These are phyloP conservation scores for Pleurotus salmoneostramineus DNA, from an alignment of 768 basidiomycete genomes.

Conservation along the genomic window DNA sequence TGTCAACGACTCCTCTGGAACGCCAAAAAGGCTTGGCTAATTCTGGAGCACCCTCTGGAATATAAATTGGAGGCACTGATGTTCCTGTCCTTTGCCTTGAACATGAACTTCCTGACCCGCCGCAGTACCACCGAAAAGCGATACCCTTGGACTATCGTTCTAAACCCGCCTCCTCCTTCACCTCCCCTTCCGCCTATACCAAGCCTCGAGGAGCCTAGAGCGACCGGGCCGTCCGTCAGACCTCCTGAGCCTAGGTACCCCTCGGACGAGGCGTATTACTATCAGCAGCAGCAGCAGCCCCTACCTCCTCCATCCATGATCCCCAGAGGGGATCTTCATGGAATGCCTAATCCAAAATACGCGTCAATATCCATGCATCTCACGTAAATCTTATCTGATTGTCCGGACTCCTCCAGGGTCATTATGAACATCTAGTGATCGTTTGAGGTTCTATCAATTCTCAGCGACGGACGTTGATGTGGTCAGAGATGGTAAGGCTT, in stretches of 20 bases:
- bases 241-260: not conserved
- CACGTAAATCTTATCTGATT: not conserved
- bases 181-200: not conserved
- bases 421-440: not conserved
- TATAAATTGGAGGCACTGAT: too few species aligned
- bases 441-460: not conserved
- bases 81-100: not conserved
- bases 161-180: not conserved
- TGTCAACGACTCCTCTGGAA: too few species aligned
- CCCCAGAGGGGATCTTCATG: not conserved
- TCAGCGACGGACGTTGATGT: not conserved
- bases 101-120: not conserved
- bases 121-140: not conserved
- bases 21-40: too few species aligned
- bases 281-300: not conserved
- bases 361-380: not conserved
- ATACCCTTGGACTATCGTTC: not conserved
- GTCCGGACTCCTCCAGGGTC: not conserved
- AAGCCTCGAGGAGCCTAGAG: not conserved
- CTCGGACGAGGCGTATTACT: too few species aligned
- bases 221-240: not conserved
- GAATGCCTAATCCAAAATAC: not conserved
- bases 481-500: not conserved
- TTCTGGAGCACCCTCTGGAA: too few species aligned
- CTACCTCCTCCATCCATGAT: not conserved